phyloP scores from a whole-genome alignment of 2,329 filamentous ascomycete genomes.

The Fusarium robinianum region DNA sequence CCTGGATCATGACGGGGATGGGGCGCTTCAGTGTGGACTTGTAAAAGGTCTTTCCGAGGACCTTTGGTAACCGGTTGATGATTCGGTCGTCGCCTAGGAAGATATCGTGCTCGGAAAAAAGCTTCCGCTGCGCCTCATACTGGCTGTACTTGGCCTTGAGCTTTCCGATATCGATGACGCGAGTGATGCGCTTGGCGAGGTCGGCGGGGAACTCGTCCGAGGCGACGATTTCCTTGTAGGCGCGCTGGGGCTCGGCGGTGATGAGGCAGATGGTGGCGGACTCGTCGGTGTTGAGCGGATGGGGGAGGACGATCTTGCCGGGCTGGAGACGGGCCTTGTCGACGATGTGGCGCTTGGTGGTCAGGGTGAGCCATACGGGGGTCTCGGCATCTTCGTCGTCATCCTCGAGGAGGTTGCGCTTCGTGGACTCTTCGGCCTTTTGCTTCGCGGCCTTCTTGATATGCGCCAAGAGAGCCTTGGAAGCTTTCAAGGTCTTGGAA shows the following conservation, averaged over 20 bases:
- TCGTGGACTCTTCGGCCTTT: constrained; percentile 50
- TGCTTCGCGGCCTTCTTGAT: constrained; percentile 61
- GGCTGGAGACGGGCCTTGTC: constrained; percentile 83
- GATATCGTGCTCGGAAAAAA: constrained; percentile 84
- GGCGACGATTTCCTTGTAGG: constrained; percentile 86
- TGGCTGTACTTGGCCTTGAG: constrained; percentile 81
- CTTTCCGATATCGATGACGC: constrained; percentile 81
- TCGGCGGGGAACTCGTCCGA: constrained; percentile 71
- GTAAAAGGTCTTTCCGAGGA: constrained; percentile 93
- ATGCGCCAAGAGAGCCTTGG: constrained; percentile 64
- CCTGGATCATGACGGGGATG: constrained; percentile 74
- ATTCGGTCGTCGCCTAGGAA: constrained; percentile 94
- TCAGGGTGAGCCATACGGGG: constrained; percentile 65
- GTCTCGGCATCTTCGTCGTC: constrained; percentile 50
- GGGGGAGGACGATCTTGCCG: constrained; percentile 77
- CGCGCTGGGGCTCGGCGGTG: constrained; percentile 77
- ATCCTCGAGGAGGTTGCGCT: constrained; percentile 61
- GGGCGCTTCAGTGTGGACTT: constrained; percentile 81
- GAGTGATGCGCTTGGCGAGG: constrained; percentile 69
- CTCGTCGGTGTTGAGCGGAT: constrained; percentile 70
- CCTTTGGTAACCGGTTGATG: constrained; percentile 70
- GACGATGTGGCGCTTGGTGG: constrained; percentile 67
- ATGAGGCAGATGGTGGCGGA: constrained; percentile 81
- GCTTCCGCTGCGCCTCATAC: constrained; percentile 84
- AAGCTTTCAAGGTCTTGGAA: constrained; percentile 62